Conservation (phyloP, 768 basidiomycete genomes). For the Leccinum incarnatum region DNA sequence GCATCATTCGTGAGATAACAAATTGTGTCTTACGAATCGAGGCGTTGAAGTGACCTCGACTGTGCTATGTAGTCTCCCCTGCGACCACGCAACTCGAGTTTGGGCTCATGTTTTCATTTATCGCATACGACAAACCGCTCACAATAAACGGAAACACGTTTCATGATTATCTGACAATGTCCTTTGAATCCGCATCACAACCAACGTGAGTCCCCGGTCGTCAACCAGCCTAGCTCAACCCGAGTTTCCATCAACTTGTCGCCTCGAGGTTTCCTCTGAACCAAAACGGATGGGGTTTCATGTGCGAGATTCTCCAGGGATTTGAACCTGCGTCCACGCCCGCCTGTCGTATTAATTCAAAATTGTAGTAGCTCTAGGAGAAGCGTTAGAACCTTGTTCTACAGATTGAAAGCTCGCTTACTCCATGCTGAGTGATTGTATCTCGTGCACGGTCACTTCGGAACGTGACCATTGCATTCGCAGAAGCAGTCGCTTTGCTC, state of each 20-base stretch:
- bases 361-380: conserved; percentile 24
- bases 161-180: not conserved
- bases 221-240: not conserved
- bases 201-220: not conserved
- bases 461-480: conserved; percentile 23
- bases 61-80: not conserved
- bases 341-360: conserved; percentile 20
- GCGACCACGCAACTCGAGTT: not conserved
- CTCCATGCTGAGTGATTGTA: conserved; percentile 21
- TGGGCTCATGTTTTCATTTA: not conserved
- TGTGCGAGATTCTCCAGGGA: conserved; percentile 26
- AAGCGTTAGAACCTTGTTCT: not conserved
- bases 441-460: conserved; percentile 26
- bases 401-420: conserved; percentile 5
- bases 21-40: not conserved
- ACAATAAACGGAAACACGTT: not conserved
- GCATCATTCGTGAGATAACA: not conserved
- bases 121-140: not conserved
- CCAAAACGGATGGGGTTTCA: conserved; percentile 30
- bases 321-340: conserved; percentile 14
- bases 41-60: not conserved
- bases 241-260: conserved; percentile 13
- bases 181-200: not conserved
- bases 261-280: conserved; percentile 27
- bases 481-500: conserved; percentile 22